Conservation (phyloP, 805 yeast species). For the Groenewaldozyma tartarivorans region DNA sequence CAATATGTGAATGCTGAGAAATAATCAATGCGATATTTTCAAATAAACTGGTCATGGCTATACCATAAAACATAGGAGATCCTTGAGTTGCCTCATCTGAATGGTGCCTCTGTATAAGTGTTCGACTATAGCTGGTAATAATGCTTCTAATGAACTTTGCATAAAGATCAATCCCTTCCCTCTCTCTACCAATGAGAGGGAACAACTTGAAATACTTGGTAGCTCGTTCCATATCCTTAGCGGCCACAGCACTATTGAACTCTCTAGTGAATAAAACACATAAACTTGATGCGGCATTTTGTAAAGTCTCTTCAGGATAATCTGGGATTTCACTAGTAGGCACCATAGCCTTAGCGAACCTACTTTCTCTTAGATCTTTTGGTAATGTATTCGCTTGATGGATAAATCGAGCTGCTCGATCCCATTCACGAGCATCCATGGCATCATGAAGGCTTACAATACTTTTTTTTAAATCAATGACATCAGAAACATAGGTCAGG, state of each 20-base stretch:
- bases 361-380: constrained; percentile 42
- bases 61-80: constrained; percentile 28
- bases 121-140: constrained; percentile 68
- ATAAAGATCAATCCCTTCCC: constrained; percentile 67
- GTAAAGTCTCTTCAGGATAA: constrained; percentile 49
- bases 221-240: constrained; percentile 55
- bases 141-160: constrained; percentile 80
- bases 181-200: constrained; percentile 70
- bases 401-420: constrained; percentile 66
- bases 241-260: constrained; percentile 61
- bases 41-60: constrained; percentile 41
- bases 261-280: constrained; percentile 47
- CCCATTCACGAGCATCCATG: constrained; percentile 61
- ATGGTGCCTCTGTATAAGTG: constrained; percentile 34
- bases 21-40: constrained; percentile 80
- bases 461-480: constrained; percentile 55
- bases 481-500: constrained; percentile 52
- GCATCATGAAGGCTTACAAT: constrained; percentile 60
- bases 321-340: constrained; percentile 86
- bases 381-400: constrained; percentile 47
- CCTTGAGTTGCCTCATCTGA: constrained; percentile 2
- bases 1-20: constrained; percentile 76
- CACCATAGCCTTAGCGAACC: constrained; percentile 68
- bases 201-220: constrained; percentile 78
- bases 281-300: constrained; percentile 50